A percentile compares a stretch with the other conserved stretches of the same genome.
Conservation (phyloP, 2,329 filamentous ascomycete species). For the Aureobasidium leucospermi region DNA sequence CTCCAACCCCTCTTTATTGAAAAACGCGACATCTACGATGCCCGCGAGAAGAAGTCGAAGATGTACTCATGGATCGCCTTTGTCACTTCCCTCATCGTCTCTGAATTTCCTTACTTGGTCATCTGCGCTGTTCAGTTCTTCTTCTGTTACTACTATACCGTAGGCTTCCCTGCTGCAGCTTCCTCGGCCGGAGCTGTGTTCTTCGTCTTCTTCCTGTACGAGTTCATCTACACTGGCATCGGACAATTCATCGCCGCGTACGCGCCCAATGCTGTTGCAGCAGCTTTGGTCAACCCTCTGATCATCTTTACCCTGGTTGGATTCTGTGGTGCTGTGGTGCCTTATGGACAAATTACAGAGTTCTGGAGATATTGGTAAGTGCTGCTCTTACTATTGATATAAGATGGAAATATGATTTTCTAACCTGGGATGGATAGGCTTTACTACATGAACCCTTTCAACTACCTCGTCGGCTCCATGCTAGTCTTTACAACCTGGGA, state of each 20-base stretch:
- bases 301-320: constrained; percentile 33
- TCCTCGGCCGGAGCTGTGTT: constrained; percentile 35
- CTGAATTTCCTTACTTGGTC: constrained; percentile 58
- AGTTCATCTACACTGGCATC: constrained; percentile 48
- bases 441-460: constrained; percentile 51
- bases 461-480: constrained; percentile 23
- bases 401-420: background rate
- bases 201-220: constrained; percentile 52
- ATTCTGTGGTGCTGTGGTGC: constrained; percentile 49
- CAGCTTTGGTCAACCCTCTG: constrained; percentile 45
- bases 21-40: constrained; percentile 49
- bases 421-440: constrained; percentile 32
- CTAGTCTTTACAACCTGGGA: constrained; percentile 50
- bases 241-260: constrained; percentile 63
- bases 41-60: constrained; percentile 44
- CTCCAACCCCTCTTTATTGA: constrained; percentile 42
- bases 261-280: constrained; percentile 58
- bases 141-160: constrained; percentile 55
- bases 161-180: constrained; percentile 53
- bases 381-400: background rate
- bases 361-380: constrained; percentile 56
- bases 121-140: constrained; percentile 54
- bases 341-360: constrained; percentile 48
- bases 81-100: constrained; percentile 58
- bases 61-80: constrained; percentile 63